Percentiles rank a stretch among this genome's conserved stretches.
These are phyloP conservation scores for Goffeauzyma gilvescens DNA, from an alignment of 768 basidiomycete genomes.

Conservation along the genomic window DNA sequence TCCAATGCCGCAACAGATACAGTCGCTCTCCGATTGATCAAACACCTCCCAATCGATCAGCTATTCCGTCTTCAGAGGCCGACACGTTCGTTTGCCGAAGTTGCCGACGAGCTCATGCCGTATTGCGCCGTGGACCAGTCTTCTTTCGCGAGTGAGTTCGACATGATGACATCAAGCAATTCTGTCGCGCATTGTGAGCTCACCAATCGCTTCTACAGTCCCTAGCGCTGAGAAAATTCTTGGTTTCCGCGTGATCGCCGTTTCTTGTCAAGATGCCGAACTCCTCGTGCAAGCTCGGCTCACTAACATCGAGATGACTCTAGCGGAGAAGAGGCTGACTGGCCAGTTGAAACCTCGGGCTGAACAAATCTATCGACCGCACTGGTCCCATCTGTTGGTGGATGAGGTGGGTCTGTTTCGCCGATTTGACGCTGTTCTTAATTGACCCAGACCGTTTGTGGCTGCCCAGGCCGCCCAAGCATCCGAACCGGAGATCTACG, in stretches of 20 bases:
- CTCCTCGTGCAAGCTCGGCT: conserved; percentile 20
- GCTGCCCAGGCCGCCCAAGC: conserved; percentile 29
- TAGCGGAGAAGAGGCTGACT: conserved; percentile 12
- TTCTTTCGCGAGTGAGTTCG: no score
- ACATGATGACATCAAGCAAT: no score
- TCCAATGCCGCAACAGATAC: conserved; percentile 33
- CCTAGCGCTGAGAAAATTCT: conserved; percentile 14
- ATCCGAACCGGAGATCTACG: conserved; percentile 27
- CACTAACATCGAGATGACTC: conserved; percentile 22
- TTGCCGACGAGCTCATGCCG: conserved; percentile 16
- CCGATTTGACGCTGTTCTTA: no score
- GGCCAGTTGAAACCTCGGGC: conserved; percentile 12
- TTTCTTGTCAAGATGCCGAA: conserved; percentile 23
- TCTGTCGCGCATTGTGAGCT: no score
- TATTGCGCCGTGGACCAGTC: no score
- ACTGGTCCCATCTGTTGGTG: conserved; percentile 32
- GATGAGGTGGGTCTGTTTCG: conserved; percentile 24
- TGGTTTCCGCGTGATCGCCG: conserved; percentile 25
- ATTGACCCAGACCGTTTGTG: background rate
- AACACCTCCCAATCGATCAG: conserved; percentile 10
- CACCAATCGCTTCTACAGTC: conserved; percentile 5
- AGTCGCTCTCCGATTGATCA: conserved; percentile 21
- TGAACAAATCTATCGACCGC: conserved; percentile 8
- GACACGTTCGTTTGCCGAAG: conserved; percentile 31
- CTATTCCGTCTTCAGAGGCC: conserved; percentile 29